Evolutionary conservation across 2,329 filamentous ascomycete genomes (phyloP), one percentile per base, ranked within the genome.

Genomic region (Graphilbum sp.): DNA sequence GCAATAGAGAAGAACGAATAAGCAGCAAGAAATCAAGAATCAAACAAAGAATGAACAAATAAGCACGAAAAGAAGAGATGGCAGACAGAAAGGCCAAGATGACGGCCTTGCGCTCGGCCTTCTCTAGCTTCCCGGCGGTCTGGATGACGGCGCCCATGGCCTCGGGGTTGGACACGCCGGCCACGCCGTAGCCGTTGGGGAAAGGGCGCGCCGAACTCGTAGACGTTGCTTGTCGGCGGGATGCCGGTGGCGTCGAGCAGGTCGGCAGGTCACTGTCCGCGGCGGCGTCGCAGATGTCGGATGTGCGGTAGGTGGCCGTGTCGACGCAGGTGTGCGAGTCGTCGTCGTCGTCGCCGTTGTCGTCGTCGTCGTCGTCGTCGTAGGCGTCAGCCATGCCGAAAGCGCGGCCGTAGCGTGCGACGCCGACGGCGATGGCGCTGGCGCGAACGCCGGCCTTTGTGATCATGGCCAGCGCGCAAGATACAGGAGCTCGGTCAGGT

Each of bases 401-500:
- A 0, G 49, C 50, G 1, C 56, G 47, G 2, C 54, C 54, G 44
- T 58, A 60, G 44, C 52, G 54, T 1, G 49, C 17, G 3, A 54
- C 46, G 13, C 57, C 54, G 10, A 58, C 51, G 7, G 53, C 25
- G 9, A 59, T 41, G 41, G 55, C 53, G 39, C 46, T 48, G 0
- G 47, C 41, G 2, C 44, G 39, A 8, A 55, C 47, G 9, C 49
- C 46, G 12, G 52, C 52, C 29, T 59, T 55, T 8, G 58, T 63
- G 36, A 60, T 51, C 53, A 61, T 61, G 17, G 51, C 43, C 0
- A 61, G 43, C 0, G 56, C 42, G 4, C n/a, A n/a, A n/a, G n/a
- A n/a, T 45, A 37, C 4, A 45, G 37, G 1, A 54, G 60, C 38
- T 60, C 56, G 0, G 59, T 61, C 20, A 48, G 23, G 43, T 62